Percentiles rank a stretch among this genome's conserved stretches.
Evolutionary conservation across 169 alveolate species (phyloP).

Genomic region (Plasmodium yoelii): DNA sequence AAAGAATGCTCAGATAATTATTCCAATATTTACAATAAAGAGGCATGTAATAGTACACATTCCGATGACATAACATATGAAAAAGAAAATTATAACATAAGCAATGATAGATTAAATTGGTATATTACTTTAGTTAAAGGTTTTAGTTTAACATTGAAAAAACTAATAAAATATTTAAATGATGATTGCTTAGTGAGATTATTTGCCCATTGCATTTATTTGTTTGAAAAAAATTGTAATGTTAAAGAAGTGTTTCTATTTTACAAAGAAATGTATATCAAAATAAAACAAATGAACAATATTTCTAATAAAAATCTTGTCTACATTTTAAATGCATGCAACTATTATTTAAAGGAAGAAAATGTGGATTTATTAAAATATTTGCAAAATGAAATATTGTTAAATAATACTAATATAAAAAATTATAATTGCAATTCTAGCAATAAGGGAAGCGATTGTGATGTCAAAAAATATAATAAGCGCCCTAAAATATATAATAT

Average conservation of each 20-base stretch:
- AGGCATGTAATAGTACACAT: background rate
- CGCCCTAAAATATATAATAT: constrained; percentile 40
- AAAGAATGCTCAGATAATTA: background rate
- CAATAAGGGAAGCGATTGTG: too few species aligned
- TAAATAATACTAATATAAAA: background rate
- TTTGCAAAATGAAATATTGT: constrained; percentile 26
- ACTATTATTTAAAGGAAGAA: constrained; percentile 44
- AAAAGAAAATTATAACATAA: constrained; percentile 3
- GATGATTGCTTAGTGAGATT: constrained; percentile 56
- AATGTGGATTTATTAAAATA: constrained; percentile 34
- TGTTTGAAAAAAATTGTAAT: constrained; percentile 13
- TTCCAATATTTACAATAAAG: background rate
- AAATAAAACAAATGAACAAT: constrained; percentile 49
- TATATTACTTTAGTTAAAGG: constrained; percentile 17
- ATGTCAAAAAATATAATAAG: background rate
- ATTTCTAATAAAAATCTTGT: constrained; percentile 68
- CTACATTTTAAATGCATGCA: constrained; percentile 65
- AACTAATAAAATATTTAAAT: constrained; percentile 68
- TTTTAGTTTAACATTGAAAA: constrained; percentile 32
- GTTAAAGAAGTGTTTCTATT: constrained; percentile 30
- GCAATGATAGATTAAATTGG: background rate
- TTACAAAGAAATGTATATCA: constrained; percentile 51
- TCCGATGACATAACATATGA: background rate
- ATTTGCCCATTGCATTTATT: constrained; percentile 14
- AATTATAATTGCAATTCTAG: background rate